These are phyloP conservation scores for Arctium lappa DNA, from an alignment of 129 eudicot genomes.

Conservation along the genomic window DNA sequence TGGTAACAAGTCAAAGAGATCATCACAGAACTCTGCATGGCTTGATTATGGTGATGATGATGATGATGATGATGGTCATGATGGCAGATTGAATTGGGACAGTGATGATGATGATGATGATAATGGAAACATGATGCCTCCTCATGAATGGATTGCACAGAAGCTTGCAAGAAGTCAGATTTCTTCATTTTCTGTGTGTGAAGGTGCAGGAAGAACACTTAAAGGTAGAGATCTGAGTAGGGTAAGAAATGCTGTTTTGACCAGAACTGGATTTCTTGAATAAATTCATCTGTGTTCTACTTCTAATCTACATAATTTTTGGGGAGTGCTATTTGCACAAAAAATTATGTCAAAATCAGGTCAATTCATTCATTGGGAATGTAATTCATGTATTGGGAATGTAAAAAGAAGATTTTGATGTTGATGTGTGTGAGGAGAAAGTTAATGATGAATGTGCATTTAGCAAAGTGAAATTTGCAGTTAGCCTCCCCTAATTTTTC, in stretches of 20 bases:
- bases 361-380: too few relatives aligned
- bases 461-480: too few relatives aligned
- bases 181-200: constrained; percentile 85
- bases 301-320: constrained; percentile 10
- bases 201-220: constrained; percentile 92
- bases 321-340: too few relatives aligned
- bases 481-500: too few relatives aligned
- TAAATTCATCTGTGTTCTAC: neutral
- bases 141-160: constrained; percentile 84
- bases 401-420: too few relatives aligned
- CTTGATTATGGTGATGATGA: constrained; percentile 31
- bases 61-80: constrained; percentile 14
- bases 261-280: constrained; percentile 81
- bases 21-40: constrained; percentile 33
- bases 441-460: too few relatives aligned
- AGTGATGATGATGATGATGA: constrained; percentile 38
- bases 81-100: constrained; percentile 27
- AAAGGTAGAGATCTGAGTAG: constrained; percentile 85
- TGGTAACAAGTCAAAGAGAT: constrained; percentile 40
- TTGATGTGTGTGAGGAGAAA: too few relatives aligned
- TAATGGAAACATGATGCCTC: constrained; percentile 54
- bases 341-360: too few relatives aligned
- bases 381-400: too few relatives aligned
- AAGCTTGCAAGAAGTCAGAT: constrained; percentile 65
- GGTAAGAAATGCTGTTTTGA: constrained; percentile 80